Percentiles rank a stretch among this genome's conserved stretches.
phyloP scores from a whole-genome alignment of 176 grass and related monocot species.

The Ensete ventricosum region DNA sequence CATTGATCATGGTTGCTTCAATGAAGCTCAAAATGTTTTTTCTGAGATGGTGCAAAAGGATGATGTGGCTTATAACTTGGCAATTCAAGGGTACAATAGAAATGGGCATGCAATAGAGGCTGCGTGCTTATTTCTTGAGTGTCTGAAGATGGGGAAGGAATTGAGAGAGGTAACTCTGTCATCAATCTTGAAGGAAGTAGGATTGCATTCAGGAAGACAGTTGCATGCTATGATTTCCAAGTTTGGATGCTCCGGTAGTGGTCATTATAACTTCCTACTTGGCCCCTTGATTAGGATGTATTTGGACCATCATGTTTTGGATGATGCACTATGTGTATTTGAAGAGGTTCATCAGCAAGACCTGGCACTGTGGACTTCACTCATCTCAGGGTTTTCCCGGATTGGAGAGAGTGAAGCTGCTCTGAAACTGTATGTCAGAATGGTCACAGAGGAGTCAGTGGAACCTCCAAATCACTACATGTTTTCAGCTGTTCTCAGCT shows the following conservation, averaged over 20 bases:
- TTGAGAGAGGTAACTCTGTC: constrained; percentile 19
- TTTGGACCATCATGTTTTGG: constrained; percentile 20
- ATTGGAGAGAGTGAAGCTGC: constrained; percentile 9
- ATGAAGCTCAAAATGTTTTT: constrained; percentile 26
- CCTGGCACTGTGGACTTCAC: constrained; percentile 29
- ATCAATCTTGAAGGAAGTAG: constrained; percentile 16
- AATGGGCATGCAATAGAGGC: constrained; percentile 26
- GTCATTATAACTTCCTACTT: constrained; percentile 2
- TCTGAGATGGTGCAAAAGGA: constrained; percentile 31
- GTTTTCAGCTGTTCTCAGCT: constrained; percentile 29
- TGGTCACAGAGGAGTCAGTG: constrained; percentile 17
- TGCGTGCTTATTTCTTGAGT: constrained; percentile 21
- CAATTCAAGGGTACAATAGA: constrained; percentile 32
- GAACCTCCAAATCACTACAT: constrained; percentile 27
- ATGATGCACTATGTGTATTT: constrained; percentile 25
- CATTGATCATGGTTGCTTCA: constrained; percentile 19
- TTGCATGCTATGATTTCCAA: constrained; percentile 31
- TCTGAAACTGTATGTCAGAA: constrained; percentile 29
- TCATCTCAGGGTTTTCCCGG: constrained; percentile 25
- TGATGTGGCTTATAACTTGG: constrained; percentile 30
- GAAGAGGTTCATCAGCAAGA: constrained; percentile 19
- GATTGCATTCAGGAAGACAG: constrained; percentile 16
- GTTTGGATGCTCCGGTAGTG: constrained; percentile 9
- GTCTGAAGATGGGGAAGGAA: constrained; percentile 20
- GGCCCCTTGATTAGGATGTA: constrained; percentile 29